These are phyloP conservation scores for Pyricularia grisea DNA, from an alignment of 2,329 filamentous ascomycete genomes.

Conservation along the genomic window DNA sequence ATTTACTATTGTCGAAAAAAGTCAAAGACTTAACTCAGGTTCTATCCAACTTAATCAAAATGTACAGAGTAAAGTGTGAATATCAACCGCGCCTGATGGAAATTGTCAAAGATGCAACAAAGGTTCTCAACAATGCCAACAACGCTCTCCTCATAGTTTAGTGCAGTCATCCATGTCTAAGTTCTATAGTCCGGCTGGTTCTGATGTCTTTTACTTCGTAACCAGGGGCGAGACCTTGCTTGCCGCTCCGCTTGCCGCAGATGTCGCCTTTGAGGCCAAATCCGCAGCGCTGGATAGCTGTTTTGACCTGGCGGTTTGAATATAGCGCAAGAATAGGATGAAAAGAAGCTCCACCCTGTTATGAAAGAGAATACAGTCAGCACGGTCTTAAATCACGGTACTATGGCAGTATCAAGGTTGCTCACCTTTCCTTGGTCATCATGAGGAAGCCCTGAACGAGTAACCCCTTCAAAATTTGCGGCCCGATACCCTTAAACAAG, in stretches of 20 bases:
- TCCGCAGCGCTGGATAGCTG: slow-evolving; percentile 60
- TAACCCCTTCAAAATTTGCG: slow-evolving; percentile 86
- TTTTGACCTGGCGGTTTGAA: slow-evolving; percentile 60
- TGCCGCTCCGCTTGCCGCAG: slow-evolving; percentile 36
- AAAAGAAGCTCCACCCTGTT: slow-evolving; percentile 78
- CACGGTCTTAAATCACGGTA: not conserved
- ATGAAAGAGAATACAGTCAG: not conserved
- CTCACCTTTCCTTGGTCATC: slow-evolving; percentile 96
- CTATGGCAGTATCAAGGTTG: slow-evolving; percentile 9
- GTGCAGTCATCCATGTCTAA: not conserved
- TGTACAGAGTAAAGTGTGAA: not conserved
- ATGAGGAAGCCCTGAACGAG: slow-evolving; percentile 93
- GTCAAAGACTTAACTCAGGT: not conserved
- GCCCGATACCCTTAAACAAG: slow-evolving; percentile 95
- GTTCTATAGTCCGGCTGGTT: not conserved
- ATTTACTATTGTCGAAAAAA: not conserved
- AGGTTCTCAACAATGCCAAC: not conserved
- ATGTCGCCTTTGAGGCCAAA: slow-evolving; percentile 50
- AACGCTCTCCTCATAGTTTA: not conserved
- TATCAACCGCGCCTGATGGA: not conserved
- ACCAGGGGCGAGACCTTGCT: slow-evolving; percentile 25
- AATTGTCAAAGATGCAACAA: not conserved
- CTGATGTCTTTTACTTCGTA: slow-evolving; percentile 15
- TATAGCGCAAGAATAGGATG: slow-evolving; percentile 73
- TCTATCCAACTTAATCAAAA: not conserved